These are phyloP conservation scores for Penicillium hesseltinei DNA, from an alignment of 2,329 filamentous ascomycete species.

Conservation along the genomic window DNA sequence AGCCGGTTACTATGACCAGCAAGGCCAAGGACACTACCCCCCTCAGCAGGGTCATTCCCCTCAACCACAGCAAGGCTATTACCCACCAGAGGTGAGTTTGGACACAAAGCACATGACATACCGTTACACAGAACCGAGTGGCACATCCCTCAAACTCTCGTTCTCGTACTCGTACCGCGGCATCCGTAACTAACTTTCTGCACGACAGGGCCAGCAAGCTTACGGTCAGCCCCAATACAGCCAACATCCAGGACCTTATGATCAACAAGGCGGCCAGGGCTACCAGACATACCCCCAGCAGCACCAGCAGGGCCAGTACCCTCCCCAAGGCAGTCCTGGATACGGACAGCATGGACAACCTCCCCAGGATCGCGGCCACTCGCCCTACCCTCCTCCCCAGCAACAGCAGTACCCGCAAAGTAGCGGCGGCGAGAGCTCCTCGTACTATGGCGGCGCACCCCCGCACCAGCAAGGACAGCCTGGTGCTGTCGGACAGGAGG, in stretches of 20 bases:
- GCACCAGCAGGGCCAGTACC: constrained; percentile 14
- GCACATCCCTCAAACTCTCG: not conserved
- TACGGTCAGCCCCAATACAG: constrained; percentile 20
- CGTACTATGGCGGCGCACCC: constrained; percentile 30
- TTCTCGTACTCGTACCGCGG: not conserved
- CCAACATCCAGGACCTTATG: constrained; percentile 18
- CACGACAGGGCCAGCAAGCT: constrained; percentile 18
- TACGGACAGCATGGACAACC: constrained; percentile 21
- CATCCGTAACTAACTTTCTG: not conserved
- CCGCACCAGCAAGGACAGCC: constrained; percentile 23
- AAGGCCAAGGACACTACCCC: constrained; percentile 20
- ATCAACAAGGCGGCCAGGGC: constrained; percentile 2
- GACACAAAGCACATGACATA: not conserved
- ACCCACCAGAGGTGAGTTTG: constrained; percentile 27
- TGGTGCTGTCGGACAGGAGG: constrained; percentile 19
- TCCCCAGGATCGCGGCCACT: constrained; percentile 9
- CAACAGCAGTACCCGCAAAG: constrained; percentile 25
- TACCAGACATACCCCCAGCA: constrained; percentile 15
- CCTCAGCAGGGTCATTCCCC: constrained; percentile 23
- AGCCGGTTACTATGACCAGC: constrained; percentile 23
- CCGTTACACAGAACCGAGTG: not conserved
- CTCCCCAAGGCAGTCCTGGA: constrained; percentile 18
- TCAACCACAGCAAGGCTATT: constrained; percentile 26
- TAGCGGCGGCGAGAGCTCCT: constrained; percentile 31
- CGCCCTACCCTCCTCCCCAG: constrained; percentile 19